A percentile compares a stretch with the other conserved stretches of the same genome.
Evolutionary conservation across 345 rosid genomes (phyloP).

Genomic region (Eucalyptus globulus): DNA sequence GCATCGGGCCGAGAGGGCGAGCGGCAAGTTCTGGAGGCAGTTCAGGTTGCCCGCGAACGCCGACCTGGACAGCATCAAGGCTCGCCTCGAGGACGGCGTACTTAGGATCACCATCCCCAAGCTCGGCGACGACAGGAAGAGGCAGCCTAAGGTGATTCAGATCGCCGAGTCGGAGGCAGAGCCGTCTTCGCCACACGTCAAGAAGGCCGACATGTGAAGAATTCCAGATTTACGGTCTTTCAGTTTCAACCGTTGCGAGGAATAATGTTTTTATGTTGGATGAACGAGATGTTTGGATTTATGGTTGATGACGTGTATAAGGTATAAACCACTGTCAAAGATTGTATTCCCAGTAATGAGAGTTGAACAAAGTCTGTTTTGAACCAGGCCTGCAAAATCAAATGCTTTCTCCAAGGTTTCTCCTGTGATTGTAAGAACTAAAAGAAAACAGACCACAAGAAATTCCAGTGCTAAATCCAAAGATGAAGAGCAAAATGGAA

Average conservation of each 20-base stretch:
- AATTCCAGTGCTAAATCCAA: not conserved
- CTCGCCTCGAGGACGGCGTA: constrained; percentile 62
- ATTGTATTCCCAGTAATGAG: not conserved
- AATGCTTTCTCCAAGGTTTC: not conserved
- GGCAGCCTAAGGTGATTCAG: constrained; percentile 23
- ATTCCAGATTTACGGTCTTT: not conserved
- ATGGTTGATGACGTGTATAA: not conserved
- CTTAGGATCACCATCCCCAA: constrained; percentile 38
- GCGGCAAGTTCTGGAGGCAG: constrained; percentile 78
- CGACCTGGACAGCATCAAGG: constrained; percentile 50
- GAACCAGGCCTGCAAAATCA: not conserved
- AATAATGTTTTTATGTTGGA: not conserved
- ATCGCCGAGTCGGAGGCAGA: not conserved
- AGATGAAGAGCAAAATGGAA: rapidly evolving
- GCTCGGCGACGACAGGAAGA: constrained; percentile 36
- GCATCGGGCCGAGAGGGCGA: constrained; percentile 64
- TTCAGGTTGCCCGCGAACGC: constrained; percentile 62
- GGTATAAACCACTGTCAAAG: not conserved
- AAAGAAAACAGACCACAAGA: not conserved
- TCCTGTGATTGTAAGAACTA: not conserved
- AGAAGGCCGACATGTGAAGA: constrained; percentile 1
- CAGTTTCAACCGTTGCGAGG: not conserved
- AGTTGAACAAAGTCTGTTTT: not conserved
- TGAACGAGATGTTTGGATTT: not conserved
- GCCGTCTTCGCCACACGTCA: not conserved